Evolutionary conservation across 2,329 filamentous ascomycete genomes (phyloP).

Genomic region (Alternaria conjuncta): DNA sequence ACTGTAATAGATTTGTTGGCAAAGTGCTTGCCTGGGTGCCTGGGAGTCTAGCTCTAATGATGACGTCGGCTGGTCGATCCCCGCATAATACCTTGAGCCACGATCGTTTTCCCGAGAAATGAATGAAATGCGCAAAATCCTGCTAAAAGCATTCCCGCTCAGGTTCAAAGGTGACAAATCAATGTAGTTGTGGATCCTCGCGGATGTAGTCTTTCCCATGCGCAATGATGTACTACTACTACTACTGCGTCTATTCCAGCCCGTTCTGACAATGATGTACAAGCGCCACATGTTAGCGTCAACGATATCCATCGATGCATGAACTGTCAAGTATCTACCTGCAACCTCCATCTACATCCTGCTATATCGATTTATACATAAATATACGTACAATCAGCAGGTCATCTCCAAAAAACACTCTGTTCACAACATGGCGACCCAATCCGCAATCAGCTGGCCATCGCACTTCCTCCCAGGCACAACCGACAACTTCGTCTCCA

Average conservation of each 20-base stretch:
- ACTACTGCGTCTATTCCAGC: too few species aligned
- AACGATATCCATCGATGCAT: neutral
- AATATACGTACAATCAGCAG: neutral
- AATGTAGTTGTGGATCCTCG: neutral
- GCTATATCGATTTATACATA: too few species aligned
- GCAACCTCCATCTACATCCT: neutral
- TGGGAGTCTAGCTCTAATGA: neutral
- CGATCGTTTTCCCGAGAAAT: neutral
- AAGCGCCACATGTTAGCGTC: neutral
- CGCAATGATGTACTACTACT: neutral
- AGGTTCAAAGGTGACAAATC: neutral
- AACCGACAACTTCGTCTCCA: conserved; percentile 47
- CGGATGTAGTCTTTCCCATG: neutral
- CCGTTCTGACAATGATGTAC: neutral
- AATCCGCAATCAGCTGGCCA: conserved; percentile 44
- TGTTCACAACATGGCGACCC: conserved; percentile 6
- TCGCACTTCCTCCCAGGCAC: conserved; percentile 42
- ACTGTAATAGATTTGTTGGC: too few species aligned
- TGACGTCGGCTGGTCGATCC: neutral
- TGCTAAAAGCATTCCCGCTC: neutral
- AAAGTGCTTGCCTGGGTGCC: too few species aligned
- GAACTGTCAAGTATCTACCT: neutral
- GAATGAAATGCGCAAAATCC: neutral
- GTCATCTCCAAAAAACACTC: neutral
- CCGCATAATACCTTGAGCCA: neutral